Base-by-base conservation (phyloP, 139 green algal species). In the Microglena sp. region DNA sequence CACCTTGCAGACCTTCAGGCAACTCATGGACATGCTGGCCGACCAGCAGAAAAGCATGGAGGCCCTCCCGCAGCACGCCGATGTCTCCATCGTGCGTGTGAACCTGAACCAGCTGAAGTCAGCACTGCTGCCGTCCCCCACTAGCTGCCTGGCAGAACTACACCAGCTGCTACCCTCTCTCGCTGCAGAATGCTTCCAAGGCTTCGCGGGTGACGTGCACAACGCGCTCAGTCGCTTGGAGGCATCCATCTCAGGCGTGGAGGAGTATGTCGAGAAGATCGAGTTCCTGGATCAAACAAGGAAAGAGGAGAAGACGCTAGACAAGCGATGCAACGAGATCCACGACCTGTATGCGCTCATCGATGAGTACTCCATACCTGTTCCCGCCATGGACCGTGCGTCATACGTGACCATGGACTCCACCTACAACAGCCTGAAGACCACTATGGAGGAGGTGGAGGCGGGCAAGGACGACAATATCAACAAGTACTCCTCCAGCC, bases 181-280 rank as follows among this genome's bases (percentile, higher is more conserved):
- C 29, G 83, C 83, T 0, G 67, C 68, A 62, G 81, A 86, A 45
- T 62, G 86, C 43, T 86, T 89, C 74, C 62, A 72, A 24, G 60
- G 71, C 4, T 90, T 90, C 64, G 85, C 90, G 68, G 60, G 54
- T 33, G 75, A 66, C 1, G 40, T 73, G 58, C 67, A 75, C 36
- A 66, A 46, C 31, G 83, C 83, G 31, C 84, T 78, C 11, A 70
- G 62, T 22, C 31, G 56, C 27, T 75, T 95, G 65, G 60, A 62
- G 45, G 45, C 50, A 15, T 8, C 59, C 18, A 80, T 70, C 43
- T 66, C 7, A 35, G 60, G 60, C 2, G 82, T 88, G 45, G 86
- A 90, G 75, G 86, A 92, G 22, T 92, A 89, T 55, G 86, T 91
- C 28, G 80, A 81, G 15, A 84, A 89, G 64, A 58, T 90, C 4